Base-by-base conservation (phyloP, 2,329 filamentous ascomycete species). In the Leptodontidium sp. region DNA sequence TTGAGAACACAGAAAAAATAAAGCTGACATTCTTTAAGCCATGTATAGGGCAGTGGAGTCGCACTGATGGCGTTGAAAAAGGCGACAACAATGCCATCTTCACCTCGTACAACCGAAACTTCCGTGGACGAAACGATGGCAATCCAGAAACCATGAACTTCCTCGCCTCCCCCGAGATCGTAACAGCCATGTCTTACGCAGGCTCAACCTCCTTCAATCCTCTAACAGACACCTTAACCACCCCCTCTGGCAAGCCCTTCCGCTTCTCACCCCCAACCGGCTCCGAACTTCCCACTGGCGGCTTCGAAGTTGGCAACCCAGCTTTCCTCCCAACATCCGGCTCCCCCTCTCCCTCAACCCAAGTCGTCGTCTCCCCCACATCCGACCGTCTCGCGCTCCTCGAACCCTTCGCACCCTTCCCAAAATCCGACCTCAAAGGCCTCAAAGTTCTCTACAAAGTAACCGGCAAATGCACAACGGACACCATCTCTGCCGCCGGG, bases 71-170 rank as follows among this genome's bases (percentile, higher is more conserved):
- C 26, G 88, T 97, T 21, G 80, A 83, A 68, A 97, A 97, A 83
- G 94, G 94, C 71, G 93, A 94, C 68, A 85, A 88, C 65, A 99
- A 99, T 78, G 96, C 96, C 71, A 98, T 99, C 76, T 88, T 99
- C 77, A 95, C 94, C 11, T 98, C 94, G 0, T 99, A 98, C 85
- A 99, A 99, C 86, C 93, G 96, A 70, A 99, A 99, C 83, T 99
- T 99, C 85, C 93, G 93, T 62, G 95, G 93, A 70, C 92, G 96
- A 73, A 99, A 99, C 80, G 96, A 99, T 78, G 96, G 96, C 71
- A 99, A 99, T 84, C 90, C 93, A 26, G 90, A 91, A 52, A 99
- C 96, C 9, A 98, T 98, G 94, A 99, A 98, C 86, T 99, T 99
- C 84, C 88, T 99, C 64, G 95, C 96, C 11, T 98, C 94, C 0